Conservation (phyloP, 1,284 basidiomycete species). For the Macrocystidia cucumis region DNA sequence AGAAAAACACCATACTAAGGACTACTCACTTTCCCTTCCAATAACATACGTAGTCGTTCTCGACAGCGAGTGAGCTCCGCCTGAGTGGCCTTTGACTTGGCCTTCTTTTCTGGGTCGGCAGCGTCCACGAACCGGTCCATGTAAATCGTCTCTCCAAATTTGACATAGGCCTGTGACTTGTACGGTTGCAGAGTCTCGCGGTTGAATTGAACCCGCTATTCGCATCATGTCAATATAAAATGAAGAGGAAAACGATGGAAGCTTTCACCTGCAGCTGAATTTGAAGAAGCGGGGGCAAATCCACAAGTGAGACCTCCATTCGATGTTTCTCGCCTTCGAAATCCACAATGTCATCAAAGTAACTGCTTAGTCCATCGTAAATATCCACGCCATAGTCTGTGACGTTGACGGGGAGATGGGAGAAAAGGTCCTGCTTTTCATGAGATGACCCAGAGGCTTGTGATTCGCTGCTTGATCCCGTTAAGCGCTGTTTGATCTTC, state of each 20-base stretch:
- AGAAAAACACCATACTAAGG: background rate
- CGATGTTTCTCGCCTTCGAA: conserved; percentile 81
- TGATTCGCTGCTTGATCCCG: conserved; percentile 34
- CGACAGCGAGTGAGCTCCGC: conserved; percentile 53
- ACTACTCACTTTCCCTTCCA: conserved; percentile 47
- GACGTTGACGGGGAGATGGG: conserved; percentile 91
- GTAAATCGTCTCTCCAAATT: conserved; percentile 80
- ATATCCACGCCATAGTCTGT: conserved; percentile 82
- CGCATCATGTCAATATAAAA: background rate
- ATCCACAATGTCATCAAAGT: conserved; percentile 89
- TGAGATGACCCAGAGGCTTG: conserved; percentile 55
- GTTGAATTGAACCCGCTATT: conserved; percentile 97
- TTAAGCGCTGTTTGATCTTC: conserved; percentile 73
- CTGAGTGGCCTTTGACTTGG: conserved; percentile 63
- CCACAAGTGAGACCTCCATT: conserved; percentile 84
- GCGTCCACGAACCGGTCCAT: conserved; percentile 91
- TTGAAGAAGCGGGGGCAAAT: conserved; percentile 87
- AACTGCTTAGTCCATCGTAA: conserved; percentile 90
- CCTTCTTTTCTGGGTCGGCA: conserved; percentile 64
- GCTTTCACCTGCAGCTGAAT: conserved; percentile 82
- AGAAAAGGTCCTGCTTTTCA: conserved; percentile 88
- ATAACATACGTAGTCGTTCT: conserved; percentile 60
- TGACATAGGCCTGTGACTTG: conserved; percentile 95
- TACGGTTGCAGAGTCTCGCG: conserved; percentile 81
- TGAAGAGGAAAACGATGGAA: conserved; percentile 4